Evolutionary conservation across 352 stramenopile genomes (phyloP).

Genomic region (Phytophthora macrochlamydospora): DNA sequence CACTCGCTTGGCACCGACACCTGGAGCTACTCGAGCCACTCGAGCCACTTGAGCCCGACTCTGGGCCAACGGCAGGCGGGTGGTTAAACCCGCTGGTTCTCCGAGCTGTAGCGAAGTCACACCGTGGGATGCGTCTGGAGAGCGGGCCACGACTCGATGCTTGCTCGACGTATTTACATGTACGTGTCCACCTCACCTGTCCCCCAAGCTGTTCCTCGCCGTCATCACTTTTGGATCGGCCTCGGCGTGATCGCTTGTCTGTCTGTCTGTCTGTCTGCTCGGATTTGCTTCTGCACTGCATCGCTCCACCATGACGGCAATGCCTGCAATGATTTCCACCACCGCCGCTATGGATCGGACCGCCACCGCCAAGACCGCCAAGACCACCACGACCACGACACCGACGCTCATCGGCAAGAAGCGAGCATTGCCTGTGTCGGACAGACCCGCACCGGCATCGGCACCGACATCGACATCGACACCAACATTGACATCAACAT

Average conservation of each 20-base stretch:
- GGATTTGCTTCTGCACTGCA: not conserved
- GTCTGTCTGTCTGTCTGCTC: too few species aligned
- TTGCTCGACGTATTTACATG: not conserved
- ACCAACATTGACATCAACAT: too few species aligned
- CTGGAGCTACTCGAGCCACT: not conserved
- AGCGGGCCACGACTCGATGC: not conserved
- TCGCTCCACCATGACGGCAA: not conserved
- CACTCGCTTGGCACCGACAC: not conserved
- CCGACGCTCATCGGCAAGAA: constrained; percentile 15
- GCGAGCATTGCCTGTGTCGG: constrained; percentile 3
- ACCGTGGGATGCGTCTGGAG: not conserved
- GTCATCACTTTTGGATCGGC: constrained; percentile 9
- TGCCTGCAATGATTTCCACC: not conserved
- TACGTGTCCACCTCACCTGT: not conserved
- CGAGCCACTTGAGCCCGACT: not conserved
- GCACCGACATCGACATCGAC: not conserved
- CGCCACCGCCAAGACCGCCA: not conserved
- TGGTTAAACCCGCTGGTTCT: constrained; percentile 2
- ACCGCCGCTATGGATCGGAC: not conserved
- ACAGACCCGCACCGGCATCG: not conserved
- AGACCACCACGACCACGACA: not conserved
- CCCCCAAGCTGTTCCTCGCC: not conserved
- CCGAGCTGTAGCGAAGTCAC: not conserved
- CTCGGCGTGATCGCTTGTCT: constrained; percentile 7
- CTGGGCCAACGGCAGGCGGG: not conserved